Evolutionary conservation across 1,284 basidiomycete species (phyloP).

Genomic region (Irpex sp.): DNA sequence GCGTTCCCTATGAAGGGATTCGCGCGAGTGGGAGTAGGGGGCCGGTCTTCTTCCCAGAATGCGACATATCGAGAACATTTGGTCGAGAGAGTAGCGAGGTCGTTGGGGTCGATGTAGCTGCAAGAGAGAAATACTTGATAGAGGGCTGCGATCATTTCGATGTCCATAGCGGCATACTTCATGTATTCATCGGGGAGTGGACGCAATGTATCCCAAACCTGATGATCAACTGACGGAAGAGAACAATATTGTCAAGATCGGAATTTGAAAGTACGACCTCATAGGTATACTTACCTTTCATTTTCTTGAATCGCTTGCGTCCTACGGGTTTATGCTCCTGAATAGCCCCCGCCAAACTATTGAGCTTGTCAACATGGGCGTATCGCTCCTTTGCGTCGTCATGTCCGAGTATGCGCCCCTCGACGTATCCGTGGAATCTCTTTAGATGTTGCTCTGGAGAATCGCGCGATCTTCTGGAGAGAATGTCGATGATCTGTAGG

Average conservation of each 20-base stretch:
- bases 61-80: not conserved
- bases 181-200: not conserved
- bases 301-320: not conserved
- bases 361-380: not conserved
- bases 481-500: conserved; percentile 19
- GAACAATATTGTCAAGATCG: no score
- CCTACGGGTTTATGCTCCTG: not conserved
- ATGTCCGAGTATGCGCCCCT: no score
- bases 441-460: not conserved
- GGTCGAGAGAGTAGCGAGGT: not conserved
- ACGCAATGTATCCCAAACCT: fast-evolving
- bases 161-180: not conserved
- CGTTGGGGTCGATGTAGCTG: not conserved
- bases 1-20: not conserved
- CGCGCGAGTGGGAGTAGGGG: fast-evolving
- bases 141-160: not conserved
- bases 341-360: not conserved
- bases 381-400: no score
- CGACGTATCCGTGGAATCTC: not conserved
- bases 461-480: not conserved
- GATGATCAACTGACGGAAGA: no score
- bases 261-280: no score
- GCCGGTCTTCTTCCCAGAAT: not conserved
- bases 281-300: not conserved
- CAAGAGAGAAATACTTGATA: not conserved